Evolutionary conservation across 169 alveolate species (phyloP).

Genomic region (Theileria sp.): DNA sequence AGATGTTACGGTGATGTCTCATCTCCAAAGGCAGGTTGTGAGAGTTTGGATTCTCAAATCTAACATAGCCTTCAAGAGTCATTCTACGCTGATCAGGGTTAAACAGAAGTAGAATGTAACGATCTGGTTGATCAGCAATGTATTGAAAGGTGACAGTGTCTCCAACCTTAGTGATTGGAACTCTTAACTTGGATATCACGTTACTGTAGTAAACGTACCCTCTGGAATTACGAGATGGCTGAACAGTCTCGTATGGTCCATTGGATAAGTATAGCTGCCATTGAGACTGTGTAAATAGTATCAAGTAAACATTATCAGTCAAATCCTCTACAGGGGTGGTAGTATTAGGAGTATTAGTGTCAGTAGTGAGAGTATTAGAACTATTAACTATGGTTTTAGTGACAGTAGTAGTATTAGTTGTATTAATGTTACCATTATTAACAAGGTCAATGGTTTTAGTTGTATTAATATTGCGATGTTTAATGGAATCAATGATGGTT

Average conservation of each 20-base stretch:
- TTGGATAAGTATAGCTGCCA: conserved; percentile 38
- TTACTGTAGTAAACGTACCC: conserved; percentile 29
- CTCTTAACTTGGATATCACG: conserved; percentile 33
- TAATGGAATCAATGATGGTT: background rate
- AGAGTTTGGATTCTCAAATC: conserved; percentile 34
- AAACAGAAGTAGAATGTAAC: conserved; percentile 37
- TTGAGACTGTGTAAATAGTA: conserved; percentile 30
- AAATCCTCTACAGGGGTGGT: background rate
- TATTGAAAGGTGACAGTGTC: conserved; percentile 8
- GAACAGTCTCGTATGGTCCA: conserved; percentile 7
- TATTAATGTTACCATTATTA: no score
- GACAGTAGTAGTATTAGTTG: background rate
- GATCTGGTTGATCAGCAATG: conserved; percentile 32
- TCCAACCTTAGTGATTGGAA: conserved; percentile 45
- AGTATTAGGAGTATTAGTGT: background rate
- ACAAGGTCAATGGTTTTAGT: background rate
- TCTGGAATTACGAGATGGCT: conserved; percentile 38
- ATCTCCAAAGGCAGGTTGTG: conserved; percentile 49
- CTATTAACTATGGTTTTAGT: background rate
- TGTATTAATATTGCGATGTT: background rate
- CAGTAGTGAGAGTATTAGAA: background rate
- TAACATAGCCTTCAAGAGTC: conserved; percentile 33
- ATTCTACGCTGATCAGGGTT: conserved; percentile 59
- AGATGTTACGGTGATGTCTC: conserved; percentile 28
- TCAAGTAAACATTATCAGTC: conserved; percentile 44